Evolutionary conservation across 2,329 filamentous ascomycete species (phyloP).

Genomic region (Colletotrichum liriopes): DNA sequence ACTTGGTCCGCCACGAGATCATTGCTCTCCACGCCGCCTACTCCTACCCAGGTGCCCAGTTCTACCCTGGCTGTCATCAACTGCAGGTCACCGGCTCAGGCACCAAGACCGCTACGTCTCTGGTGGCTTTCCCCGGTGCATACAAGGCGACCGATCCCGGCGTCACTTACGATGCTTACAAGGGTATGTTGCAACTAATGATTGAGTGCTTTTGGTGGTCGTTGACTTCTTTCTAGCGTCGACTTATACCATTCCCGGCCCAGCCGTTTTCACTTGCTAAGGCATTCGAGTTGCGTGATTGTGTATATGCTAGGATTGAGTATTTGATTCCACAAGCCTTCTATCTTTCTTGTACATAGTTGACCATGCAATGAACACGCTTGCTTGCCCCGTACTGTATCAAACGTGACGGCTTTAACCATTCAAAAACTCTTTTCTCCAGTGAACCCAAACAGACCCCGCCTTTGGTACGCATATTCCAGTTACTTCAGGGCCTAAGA

Average conservation of each 20-base stretch:
- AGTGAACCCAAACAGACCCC: too few relatives aligned
- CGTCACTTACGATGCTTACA: conserved; percentile 68
- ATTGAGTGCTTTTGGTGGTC: conserved; percentile 62
- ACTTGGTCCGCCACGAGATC: conserved; percentile 72
- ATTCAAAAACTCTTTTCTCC: not conserved
- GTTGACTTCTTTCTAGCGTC: conserved; percentile 54
- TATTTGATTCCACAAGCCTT: too few relatives aligned
- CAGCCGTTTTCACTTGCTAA: conserved; percentile 63
- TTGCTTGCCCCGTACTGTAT: not conserved
- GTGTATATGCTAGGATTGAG: not conserved
- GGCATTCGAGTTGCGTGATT: not conserved
- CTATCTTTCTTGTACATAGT: conserved; percentile 26
- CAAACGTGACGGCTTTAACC: too few relatives aligned
- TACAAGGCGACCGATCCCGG: conserved; percentile 66
- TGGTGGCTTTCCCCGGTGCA: conserved; percentile 69
- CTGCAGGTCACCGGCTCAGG: conserved; percentile 68
- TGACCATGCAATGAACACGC: not conserved
- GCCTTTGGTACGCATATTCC: not conserved
- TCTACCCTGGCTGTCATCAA: conserved; percentile 73
- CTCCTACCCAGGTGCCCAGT: conserved; percentile 68
- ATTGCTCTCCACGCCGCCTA: conserved; percentile 67
- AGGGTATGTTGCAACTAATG: conserved; percentile 53
- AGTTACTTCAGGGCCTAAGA: not conserved
- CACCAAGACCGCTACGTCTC: conserved; percentile 55
- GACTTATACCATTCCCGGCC: conserved; percentile 64